A percentile compares a stretch with the other conserved stretches of the same genome.
Evolutionary conservation across 768 basidiomycete genomes (phyloP).

Genomic region (Mycena leptocephala): DNA sequence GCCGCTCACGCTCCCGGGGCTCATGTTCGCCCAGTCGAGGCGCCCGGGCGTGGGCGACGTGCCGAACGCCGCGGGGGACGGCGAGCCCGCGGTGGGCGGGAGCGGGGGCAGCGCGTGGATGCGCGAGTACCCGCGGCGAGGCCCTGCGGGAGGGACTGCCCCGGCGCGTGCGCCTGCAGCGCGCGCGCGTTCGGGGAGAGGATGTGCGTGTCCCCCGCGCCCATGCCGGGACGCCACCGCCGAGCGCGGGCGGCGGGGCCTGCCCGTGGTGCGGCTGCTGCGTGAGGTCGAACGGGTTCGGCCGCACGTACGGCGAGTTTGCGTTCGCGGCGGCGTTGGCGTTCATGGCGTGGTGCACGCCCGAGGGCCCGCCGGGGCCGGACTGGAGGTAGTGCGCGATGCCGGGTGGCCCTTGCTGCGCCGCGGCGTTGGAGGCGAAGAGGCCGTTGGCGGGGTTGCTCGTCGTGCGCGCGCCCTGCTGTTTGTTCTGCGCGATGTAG

Average conservation of each 20-base stretch:
- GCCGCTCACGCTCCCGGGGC: constrained; percentile 27
- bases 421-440: constrained; percentile 27
- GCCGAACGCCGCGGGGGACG: constrained; percentile 47
- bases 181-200: constrained; percentile 85
- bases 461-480: constrained; percentile 54
- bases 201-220: constrained; percentile 58
- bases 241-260: background rate
- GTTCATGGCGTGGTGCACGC: constrained; percentile 50
- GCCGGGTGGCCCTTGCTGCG: constrained; percentile 21
- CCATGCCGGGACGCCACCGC: constrained; percentile 63
- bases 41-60: constrained; percentile 27
- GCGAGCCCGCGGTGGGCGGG: constrained; percentile 51
- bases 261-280: constrained; percentile 52
- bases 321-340: constrained; percentile 16
- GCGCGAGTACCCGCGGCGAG: constrained; percentile 93
- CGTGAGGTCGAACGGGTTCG: constrained; percentile 64
- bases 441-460: constrained; percentile 24
- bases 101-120: constrained; percentile 82
- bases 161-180: constrained; percentile 90
- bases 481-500: constrained; percentile 59
- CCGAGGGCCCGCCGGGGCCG: constrained; percentile 20
- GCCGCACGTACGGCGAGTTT: constrained; percentile 56
- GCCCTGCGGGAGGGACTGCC: constrained; percentile 93
- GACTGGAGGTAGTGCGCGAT: constrained; percentile 33
- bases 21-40: constrained; percentile 37